Evolutionary conservation across 768 basidiomycete species (phyloP).

Genomic region (Suillus cothurnatus): DNA sequence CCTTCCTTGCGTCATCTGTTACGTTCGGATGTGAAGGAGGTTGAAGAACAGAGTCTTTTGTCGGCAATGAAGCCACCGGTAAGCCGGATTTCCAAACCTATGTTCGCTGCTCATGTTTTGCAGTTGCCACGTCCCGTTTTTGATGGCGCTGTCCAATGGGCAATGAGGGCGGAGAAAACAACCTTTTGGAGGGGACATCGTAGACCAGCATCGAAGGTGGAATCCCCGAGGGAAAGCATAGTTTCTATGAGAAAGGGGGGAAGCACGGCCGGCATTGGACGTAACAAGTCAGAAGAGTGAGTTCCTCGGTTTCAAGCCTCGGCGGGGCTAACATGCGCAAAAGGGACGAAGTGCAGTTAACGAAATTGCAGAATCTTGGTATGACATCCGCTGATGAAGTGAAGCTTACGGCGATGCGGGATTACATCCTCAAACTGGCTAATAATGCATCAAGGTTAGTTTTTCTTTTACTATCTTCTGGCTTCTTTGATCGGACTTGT

Average conservation of each 20-base stretch:
- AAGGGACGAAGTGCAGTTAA: constrained; percentile 78
- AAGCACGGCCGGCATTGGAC: constrained; percentile 38
- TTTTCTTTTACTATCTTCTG: background rate
- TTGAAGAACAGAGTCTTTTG: constrained; percentile 78
- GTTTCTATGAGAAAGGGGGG: constrained; percentile 60
- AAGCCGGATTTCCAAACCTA: constrained; percentile 27
- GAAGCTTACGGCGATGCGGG: constrained; percentile 86
- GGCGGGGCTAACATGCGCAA: background rate
- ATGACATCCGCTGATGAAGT: constrained; percentile 81
- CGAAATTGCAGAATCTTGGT: constrained; percentile 83
- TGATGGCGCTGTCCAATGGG: constrained; percentile 87
- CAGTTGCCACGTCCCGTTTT: constrained; percentile 72
- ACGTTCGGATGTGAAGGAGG: constrained; percentile 74
- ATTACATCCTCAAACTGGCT: constrained; percentile 85
- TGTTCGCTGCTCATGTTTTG: constrained; percentile 5
- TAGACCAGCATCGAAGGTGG: constrained; percentile 48
- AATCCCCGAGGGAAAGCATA: constrained; percentile 75
- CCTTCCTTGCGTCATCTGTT: constrained; percentile 87
- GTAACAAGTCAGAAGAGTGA: constrained; percentile 76
- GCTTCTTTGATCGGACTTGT: constrained; percentile 9
- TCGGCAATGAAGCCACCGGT: constrained; percentile 80
- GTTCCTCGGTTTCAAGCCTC: constrained; percentile 26
- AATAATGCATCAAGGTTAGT: constrained; percentile 74
- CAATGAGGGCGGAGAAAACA: constrained; percentile 78
- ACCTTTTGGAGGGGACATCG: constrained; percentile 74